These are phyloP conservation scores for Phoma sp. DNA, from an alignment of 2,329 filamentous ascomycete species.

Conservation along the genomic window DNA sequence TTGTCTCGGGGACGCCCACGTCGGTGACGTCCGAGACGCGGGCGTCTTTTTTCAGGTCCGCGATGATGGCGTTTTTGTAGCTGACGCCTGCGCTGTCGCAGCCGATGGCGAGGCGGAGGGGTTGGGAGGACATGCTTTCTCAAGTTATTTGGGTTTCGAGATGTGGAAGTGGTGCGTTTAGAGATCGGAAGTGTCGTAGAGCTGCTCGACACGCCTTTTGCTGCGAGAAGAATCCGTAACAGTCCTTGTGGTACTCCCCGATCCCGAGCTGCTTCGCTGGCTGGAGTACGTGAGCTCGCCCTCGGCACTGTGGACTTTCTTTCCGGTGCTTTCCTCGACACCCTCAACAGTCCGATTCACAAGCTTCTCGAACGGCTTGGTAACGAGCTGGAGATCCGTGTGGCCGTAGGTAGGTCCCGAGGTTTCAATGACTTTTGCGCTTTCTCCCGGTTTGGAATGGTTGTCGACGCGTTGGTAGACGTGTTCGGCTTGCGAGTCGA, in stretches of 20 bases:
- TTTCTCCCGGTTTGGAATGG: conserved; percentile 42
- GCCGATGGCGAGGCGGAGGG: conserved; percentile 66
- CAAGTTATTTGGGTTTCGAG: background rate
- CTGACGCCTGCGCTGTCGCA: conserved; percentile 74
- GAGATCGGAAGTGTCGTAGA: conserved; percentile 44
- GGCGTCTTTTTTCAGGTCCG: conserved; percentile 70
- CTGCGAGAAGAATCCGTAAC: conserved; percentile 15
- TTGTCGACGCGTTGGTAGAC: conserved; percentile 47
- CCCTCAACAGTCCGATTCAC: conserved; percentile 42
- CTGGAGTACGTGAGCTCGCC: conserved; percentile 31
- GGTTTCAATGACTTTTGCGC: conserved; percentile 44
- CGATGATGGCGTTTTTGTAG: conserved; percentile 81
- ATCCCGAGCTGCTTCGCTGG: conserved; percentile 16
- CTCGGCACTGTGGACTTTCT: conserved; percentile 30
- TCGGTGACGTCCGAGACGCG: conserved; percentile 73
- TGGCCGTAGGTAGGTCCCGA: conserved; percentile 42
- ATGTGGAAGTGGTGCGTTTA: conserved; percentile 15
- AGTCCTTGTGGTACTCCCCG: conserved; percentile 10
- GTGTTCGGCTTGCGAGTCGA: conserved; percentile 49
- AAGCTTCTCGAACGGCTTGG: conserved; percentile 46
- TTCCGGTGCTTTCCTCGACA: conserved; percentile 34
- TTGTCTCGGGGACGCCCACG: conserved; percentile 69
- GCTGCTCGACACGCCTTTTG: conserved; percentile 27
- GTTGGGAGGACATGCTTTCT: conserved; percentile 20
- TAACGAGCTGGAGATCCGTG: conserved; percentile 42